These are phyloP conservation scores for Elongisporangium senticosum DNA, from an alignment of 352 stramenopile species.

Conservation along the genomic window DNA sequence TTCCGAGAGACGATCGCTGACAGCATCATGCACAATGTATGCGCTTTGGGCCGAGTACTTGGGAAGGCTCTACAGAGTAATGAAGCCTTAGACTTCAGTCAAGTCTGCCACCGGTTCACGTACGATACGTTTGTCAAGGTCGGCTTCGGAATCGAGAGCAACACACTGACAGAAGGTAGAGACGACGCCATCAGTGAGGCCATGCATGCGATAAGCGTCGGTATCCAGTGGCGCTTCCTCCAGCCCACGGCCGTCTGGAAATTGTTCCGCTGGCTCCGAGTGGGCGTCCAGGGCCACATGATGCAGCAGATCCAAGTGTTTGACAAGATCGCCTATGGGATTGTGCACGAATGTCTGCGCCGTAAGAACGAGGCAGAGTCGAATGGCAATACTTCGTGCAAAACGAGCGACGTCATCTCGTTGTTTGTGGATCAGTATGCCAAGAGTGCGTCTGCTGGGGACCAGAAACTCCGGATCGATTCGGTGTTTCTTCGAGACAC, in stretches of 20 bases:
- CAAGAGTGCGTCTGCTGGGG: conserved; percentile 12
- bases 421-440: conserved; percentile 14
- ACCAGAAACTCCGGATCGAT: conserved; percentile 19
- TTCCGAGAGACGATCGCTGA: conserved; percentile 10
- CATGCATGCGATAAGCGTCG: too few species aligned
- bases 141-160: conserved; percentile 53
- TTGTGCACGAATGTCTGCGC: conserved; percentile 2
- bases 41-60: too few species aligned
- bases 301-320: conserved; percentile 1
- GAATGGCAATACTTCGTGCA: too few species aligned
- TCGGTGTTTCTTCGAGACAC: conserved; percentile 43
- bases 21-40: too few species aligned
- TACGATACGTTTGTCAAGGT: conserved; percentile 54
- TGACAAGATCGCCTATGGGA: conserved; percentile 6
- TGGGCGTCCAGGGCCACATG: conserved; percentile 11
- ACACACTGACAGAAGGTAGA: conserved; percentile 18
- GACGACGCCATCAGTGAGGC: background rate
- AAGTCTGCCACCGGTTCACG: conserved; percentile 19
- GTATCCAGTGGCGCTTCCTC: conserved; percentile 1
- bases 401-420: conserved; percentile 10
- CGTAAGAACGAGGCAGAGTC: too few species aligned
- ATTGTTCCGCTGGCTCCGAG: conserved; percentile 6
- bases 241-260: conserved; percentile 16
- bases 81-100: too few species aligned
- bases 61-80: too few species aligned